Base-by-base conservation (phyloP, 208 protist genomes). In the Trypanosoma grayi region DNA sequence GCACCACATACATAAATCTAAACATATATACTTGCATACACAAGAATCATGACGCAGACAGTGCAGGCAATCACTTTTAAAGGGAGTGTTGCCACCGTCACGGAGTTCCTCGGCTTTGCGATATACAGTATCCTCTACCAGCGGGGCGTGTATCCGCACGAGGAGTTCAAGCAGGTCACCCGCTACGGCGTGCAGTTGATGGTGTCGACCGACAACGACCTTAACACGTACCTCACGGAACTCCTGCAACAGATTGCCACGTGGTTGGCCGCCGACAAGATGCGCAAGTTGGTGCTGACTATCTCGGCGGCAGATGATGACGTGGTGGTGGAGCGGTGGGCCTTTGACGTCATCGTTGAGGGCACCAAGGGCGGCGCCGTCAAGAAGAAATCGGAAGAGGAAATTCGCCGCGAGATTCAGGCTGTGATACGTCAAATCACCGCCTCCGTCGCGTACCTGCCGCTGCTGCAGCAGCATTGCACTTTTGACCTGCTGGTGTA, bases 341-440 rank as follows among this genome's bases (percentile, higher is more conserved):
- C 90, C 28, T 99, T 99, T 58, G 82, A 98, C 69, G 64, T 92
- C 46, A 22, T 40, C 20, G 37, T 40, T 31, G 33, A 51, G 20
- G 22, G 37, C 14, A 37, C 31, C 20, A 34, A 45, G 1, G 39
- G 24, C 16, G 30, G 5, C 25, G 27, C 5, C 13, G 14, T 13
- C 11, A 34, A 24, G 14, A 22, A 60, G 41, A 74, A 67, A 66
- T 59, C 75, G 8, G 86, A 97, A 48, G 96, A 97, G 28, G 87
- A 97, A 36, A 87, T 99, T 31, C 74, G 79, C 25, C 55, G 53
- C 20, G 97, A 99, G 54, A 99, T 99, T 60, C 94, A 98, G 68
- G 88, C 85, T 27, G 84, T 98, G 36, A 93, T 98, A 58, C 75
- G 97, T 16, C 98, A 99, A 71, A 99, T 99, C 64, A 99, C 97